phyloP scores from a whole-genome alignment of 176 grass and related monocot species.

The Bolboschoenus planiculmis region DNA sequence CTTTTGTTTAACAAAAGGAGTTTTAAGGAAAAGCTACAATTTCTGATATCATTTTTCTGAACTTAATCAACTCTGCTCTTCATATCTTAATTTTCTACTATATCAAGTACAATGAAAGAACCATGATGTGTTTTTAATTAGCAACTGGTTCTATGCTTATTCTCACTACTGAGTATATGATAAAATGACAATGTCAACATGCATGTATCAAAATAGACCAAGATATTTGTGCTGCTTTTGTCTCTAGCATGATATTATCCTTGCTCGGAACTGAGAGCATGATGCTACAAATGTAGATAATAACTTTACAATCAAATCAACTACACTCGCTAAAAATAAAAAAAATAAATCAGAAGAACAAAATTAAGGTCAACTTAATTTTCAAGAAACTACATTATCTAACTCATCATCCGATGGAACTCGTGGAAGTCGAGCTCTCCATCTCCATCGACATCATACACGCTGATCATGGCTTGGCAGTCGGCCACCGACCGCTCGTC shows the following conservation, averaged over 20 bases:
- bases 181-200: background rate
- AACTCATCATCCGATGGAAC: conserved; percentile 92
- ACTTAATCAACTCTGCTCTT: background rate
- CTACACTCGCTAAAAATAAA: background rate
- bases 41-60: background rate
- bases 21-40: background rate
- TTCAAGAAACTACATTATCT: conserved; percentile 12
- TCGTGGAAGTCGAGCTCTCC: conserved; percentile 88
- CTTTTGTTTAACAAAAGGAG: no score
- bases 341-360: background rate
- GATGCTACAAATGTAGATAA: background rate
- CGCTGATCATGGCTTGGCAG: conserved; percentile 75
- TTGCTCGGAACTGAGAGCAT: background rate
- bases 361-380: conserved; percentile 8
- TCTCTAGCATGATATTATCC: background rate
- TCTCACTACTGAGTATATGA: background rate
- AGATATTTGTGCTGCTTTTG: background rate
- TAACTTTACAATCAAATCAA: conserved; percentile 14
- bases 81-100: background rate
- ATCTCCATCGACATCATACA: conserved; percentile 81
- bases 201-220: background rate
- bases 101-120: background rate
- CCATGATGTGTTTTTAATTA: background rate
- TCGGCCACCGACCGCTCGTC: conserved; percentile 64
- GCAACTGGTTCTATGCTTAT: background rate